Evolutionary conservation across 345 rosid species (phyloP).

Genomic region (Bruguiera gymnorhiza): DNA sequence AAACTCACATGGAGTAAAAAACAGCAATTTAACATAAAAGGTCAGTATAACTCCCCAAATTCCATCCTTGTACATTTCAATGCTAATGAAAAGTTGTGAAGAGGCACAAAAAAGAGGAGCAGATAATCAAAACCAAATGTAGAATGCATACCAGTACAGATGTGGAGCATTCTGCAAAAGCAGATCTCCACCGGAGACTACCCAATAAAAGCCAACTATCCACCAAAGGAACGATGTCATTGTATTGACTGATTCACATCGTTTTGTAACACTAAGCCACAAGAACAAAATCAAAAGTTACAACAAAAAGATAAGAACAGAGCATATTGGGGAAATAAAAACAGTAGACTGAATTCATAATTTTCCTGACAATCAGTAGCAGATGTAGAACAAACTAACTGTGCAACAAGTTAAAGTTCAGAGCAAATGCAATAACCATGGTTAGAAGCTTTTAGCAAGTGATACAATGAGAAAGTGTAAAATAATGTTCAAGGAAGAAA

Average conservation of each 20-base stretch:
- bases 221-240: slow-evolving; percentile 92
- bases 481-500: too few species aligned
- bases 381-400: too few species aligned
- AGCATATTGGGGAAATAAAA: too few species aligned
- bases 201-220: slow-evolving; percentile 99
- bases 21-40: background rate
- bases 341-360: too few species aligned
- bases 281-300: slow-evolving; percentile 1
- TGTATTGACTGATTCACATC: slow-evolving; percentile 87
- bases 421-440: too few species aligned
- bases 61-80: background rate
- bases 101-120: background rate
- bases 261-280: slow-evolving; percentile 49
- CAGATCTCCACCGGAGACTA: slow-evolving; percentile 70
- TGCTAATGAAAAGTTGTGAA: background rate
- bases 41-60: background rate
- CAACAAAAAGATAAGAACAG: background rate
- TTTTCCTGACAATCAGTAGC: too few species aligned
- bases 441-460: too few species aligned
- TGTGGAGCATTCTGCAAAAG: slow-evolving; percentile 70
- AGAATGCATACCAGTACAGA: slow-evolving; percentile 64
- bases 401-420: too few species aligned
- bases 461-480: too few species aligned
- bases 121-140: background rate
- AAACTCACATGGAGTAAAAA: background rate